Conservation (phyloP, 192 early-diverging fungal species). For the Geosiphon pyriformis region DNA sequence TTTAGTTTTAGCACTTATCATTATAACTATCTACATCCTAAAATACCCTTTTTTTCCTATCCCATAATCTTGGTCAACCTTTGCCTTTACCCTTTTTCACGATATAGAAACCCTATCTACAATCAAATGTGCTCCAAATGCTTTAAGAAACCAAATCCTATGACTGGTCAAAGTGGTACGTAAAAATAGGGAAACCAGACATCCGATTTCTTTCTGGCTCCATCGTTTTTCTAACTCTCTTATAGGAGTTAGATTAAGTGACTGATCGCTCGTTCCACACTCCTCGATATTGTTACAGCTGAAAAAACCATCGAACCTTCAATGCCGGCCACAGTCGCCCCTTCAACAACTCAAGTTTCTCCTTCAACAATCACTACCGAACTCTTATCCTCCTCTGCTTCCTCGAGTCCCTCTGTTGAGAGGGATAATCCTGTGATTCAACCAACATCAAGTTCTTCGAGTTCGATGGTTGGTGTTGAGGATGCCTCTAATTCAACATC, state of each 20-base stretch:
- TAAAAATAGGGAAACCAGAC: slow-evolving; percentile 5
- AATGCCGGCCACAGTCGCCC: slow-evolving; percentile 21
- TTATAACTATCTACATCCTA: background rate
- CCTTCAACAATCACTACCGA: slow-evolving; percentile 12
- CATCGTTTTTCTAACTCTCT: slow-evolving; percentile 16
- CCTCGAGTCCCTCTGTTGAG: slow-evolving; percentile 10
- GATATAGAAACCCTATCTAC: slow-evolving; percentile 53
- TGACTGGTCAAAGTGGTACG: slow-evolving; percentile 40
- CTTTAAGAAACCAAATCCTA: slow-evolving; percentile 56
- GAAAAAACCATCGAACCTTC: slow-evolving; percentile 22
- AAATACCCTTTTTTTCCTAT: background rate
- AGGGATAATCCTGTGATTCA: slow-evolving; percentile 3
- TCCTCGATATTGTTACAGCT: slow-evolving; percentile 14
- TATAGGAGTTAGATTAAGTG: slow-evolving; percentile 25
- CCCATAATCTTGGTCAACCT: background rate
- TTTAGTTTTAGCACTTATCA: background rate
- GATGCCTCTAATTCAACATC: slow-evolving; percentile 19
- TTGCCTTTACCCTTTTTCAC: background rate
- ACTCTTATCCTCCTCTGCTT: slow-evolving; percentile 19
- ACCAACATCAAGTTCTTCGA: slow-evolving; percentile 25
- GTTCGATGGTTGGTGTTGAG: slow-evolving; percentile 1
- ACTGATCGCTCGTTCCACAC: slow-evolving; percentile 7
- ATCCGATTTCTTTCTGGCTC: too few relatives aligned
- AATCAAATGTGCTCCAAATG: slow-evolving; percentile 77
- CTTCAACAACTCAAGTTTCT: slow-evolving; percentile 25